Evolutionary conservation across 2,329 filamentous ascomycete species (phyloP).

Genomic region (Raffaelea deltoideospora): DNA sequence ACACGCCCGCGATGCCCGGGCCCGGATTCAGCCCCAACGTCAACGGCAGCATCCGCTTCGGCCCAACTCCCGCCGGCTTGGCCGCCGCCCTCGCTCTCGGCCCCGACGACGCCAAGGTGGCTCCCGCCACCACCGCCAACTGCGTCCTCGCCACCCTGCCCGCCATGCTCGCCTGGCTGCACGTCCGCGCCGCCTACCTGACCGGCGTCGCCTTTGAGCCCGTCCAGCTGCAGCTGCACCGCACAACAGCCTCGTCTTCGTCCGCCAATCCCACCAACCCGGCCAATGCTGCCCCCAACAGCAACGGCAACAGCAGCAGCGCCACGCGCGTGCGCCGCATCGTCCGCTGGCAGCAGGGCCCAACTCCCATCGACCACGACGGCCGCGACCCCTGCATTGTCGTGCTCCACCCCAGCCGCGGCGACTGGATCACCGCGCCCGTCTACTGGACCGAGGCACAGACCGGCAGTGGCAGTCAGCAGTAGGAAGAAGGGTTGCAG

Average conservation of each 20-base stretch:
- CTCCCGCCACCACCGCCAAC: constrained; percentile 6
- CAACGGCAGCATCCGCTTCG: constrained; percentile 2
- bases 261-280: too few species aligned
- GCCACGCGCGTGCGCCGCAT: constrained; percentile 6
- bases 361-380: constrained; percentile 7
- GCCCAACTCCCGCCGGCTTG: constrained; percentile 3
- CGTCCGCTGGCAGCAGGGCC: constrained; percentile 7
- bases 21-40: constrained; percentile 8
- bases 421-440: constrained; percentile 10
- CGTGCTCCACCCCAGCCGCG: constrained; percentile 10
- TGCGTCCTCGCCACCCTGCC: constrained; percentile 8
- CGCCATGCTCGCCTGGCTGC: constrained; percentile 12
- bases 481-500: too few species aligned
- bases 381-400: constrained; percentile 9
- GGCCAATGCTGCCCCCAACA: too few species aligned
- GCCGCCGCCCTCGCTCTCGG: constrained; percentile 1
- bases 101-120: constrained; percentile 3
- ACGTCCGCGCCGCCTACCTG: constrained; percentile 9
- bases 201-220: constrained; percentile 7
- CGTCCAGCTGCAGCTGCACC: constrained; percentile 8
- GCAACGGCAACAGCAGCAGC: constrained; percentile 3
- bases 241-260: too few species aligned
- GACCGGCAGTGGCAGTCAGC: too few species aligned
- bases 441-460: constrained; percentile 9
- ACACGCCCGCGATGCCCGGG: too few species aligned